phyloP scores from a whole-genome alignment of 169 alveolate genomes.

The Theileria orientalis region DNA sequence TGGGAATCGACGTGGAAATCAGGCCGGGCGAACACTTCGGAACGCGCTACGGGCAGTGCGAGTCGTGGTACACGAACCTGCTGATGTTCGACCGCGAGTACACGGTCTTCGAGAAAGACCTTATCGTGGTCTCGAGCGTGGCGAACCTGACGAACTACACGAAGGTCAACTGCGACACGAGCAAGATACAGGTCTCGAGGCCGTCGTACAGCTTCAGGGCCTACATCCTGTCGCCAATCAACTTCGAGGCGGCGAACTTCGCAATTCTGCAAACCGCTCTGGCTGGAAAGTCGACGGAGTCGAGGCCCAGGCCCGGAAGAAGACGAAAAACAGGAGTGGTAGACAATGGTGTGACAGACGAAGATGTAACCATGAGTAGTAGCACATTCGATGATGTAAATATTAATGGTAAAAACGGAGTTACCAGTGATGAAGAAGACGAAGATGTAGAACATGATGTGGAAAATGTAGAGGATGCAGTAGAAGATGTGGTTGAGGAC shows the following conservation, averaged over 20 bases:
- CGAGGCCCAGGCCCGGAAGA: no score
- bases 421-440: no score
- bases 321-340: no score
- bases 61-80: conserved; percentile 77
- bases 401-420: no score
- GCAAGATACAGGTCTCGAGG: conserved; percentile 70
- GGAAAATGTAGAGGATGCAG: no score
- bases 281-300: no score
- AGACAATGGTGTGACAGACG: no score
- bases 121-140: conserved; percentile 61
- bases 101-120: conserved; percentile 62
- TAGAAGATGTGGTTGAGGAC: no score
- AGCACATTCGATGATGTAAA: no score
- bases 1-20: conserved; percentile 82
- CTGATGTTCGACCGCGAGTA: conserved; percentile 69
- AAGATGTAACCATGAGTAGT: no score
- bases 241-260: no score
- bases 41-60: conserved; percentile 77
- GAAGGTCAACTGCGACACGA: conserved; percentile 55
- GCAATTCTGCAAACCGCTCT: not conserved
- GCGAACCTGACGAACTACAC: conserved; percentile 72
- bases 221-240: conserved; percentile 28
- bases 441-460: no score
- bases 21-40: conserved; percentile 82
- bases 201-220: conserved; percentile 72